Conservation (phyloP, 2,329 filamentous ascomycete species). For the Penicillium crustosum region DNA sequence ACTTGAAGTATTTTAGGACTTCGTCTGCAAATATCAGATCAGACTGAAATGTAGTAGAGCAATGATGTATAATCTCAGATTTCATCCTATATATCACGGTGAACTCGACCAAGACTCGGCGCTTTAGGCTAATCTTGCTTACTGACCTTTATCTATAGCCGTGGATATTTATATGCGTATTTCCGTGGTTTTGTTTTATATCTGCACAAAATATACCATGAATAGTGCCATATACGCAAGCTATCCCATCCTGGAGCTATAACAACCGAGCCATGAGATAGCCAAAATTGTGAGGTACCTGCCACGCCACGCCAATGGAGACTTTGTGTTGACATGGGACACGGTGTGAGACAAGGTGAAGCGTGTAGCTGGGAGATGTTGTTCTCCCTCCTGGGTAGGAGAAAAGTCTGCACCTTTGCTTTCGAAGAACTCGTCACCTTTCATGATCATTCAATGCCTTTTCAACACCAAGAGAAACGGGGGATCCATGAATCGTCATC, state of each 20-base stretch:
- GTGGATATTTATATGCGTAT: too few species aligned
- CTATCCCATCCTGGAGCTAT: not conserved
- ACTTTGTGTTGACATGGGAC: too few species aligned
- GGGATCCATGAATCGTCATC: conserved; percentile 8
- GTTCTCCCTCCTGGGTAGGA: not conserved
- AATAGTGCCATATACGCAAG: too few species aligned
- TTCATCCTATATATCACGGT: too few species aligned
- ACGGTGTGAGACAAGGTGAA: not conserved
- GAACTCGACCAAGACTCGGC: not conserved
- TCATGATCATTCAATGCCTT: conserved; percentile 7
- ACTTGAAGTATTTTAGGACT: not conserved
- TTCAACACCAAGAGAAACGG: conserved; percentile 6
- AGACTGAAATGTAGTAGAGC: not conserved
- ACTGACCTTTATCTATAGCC: not conserved
- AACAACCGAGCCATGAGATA: not conserved
- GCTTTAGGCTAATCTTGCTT: not conserved
- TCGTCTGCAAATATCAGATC: not conserved
- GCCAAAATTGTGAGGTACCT: not conserved
- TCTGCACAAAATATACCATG: too few species aligned
- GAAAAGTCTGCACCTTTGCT: not conserved
- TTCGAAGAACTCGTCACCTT: conserved; percentile 10
- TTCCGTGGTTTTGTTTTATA: not conserved
- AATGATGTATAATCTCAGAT: not conserved
- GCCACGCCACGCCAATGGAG: too few species aligned
- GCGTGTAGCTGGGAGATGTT: not conserved